These are phyloP conservation scores for Zygosaccharomyces siamensis DNA, from an alignment of 805 yeast species.

Conservation along the genomic window DNA sequence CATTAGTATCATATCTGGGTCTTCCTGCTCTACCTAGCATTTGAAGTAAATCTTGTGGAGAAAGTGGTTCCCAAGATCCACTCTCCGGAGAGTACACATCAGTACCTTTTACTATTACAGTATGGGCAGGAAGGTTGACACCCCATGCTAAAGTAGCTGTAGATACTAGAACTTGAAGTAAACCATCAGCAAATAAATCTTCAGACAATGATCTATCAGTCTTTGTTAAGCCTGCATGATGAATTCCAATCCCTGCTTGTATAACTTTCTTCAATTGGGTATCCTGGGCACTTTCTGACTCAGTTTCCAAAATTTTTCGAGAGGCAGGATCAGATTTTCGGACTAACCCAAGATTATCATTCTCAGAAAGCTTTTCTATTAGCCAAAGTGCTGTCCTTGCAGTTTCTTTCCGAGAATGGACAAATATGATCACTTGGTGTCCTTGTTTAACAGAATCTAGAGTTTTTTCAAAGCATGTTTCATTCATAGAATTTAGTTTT, in stretches of 20 bases:
- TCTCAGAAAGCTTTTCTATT: slow-evolving; percentile 54
- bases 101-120: slow-evolving; percentile 90
- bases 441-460: slow-evolving; percentile 55
- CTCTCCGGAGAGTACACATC: slow-evolving; percentile 87
- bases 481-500: slow-evolving; percentile 77
- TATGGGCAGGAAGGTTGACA: slow-evolving; percentile 91
- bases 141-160: slow-evolving; percentile 98
- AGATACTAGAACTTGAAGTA: slow-evolving; percentile 75
- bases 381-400: slow-evolving; percentile 75
- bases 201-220: slow-evolving; percentile 74
- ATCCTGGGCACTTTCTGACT: slow-evolving; percentile 53
- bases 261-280: slow-evolving; percentile 53
- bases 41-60: slow-evolving; percentile 91
- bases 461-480: slow-evolving; percentile 80
- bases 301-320: slow-evolving; percentile 56
- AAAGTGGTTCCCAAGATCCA: slow-evolving; percentile 85
- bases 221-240: slow-evolving; percentile 82
- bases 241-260: slow-evolving; percentile 76
- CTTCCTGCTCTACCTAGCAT: slow-evolving; percentile 99
- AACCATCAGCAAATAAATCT: slow-evolving; percentile 84
- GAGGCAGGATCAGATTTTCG: slow-evolving; percentile 50
- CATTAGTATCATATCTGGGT: slow-evolving; percentile 86
- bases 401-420: slow-evolving; percentile 92
- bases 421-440: slow-evolving; percentile 83
- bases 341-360: slow-evolving; percentile 44